Conservation (phyloP, 495 filamentous ascomycete genomes). For the Neurospora sp. region DNA sequence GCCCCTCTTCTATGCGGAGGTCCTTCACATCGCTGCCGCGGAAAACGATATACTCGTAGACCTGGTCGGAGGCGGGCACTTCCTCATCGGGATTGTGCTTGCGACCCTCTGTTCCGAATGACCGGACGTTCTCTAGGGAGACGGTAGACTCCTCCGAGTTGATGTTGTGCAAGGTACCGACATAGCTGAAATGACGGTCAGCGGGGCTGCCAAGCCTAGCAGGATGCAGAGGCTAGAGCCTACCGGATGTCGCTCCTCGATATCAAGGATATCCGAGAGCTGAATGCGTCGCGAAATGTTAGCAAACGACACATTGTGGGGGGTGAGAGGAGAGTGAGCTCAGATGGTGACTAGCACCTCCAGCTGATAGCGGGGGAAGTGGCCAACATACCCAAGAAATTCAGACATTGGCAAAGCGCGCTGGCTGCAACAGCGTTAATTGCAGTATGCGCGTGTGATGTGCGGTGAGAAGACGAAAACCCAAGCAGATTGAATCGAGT, state of each 20-base stretch:
- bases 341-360: background rate
- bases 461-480: background rate
- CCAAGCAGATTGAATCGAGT: background rate
- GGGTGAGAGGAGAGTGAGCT: background rate
- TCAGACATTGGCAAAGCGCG: slow-evolving; percentile 32
- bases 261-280: slow-evolving; percentile 77
- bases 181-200: slow-evolving; percentile 53
- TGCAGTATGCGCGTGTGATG: slow-evolving; percentile 3
- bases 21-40: slow-evolving; percentile 98
- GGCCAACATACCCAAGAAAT: slow-evolving; percentile 37
- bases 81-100: slow-evolving; percentile 67
- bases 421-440: background rate
- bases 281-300: slow-evolving; percentile 21
- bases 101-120: slow-evolving; percentile 87
- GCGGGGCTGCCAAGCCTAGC: slow-evolving; percentile 18
- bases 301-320: slow-evolving; percentile 8
- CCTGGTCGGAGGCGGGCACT: slow-evolving; percentile 64
- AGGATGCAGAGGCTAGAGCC: slow-evolving; percentile 15
- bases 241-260: slow-evolving; percentile 96
- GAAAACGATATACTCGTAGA: slow-evolving; percentile 99
- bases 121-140: slow-evolving; percentile 87
- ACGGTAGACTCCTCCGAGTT: slow-evolving; percentile 94
- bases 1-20: slow-evolving; percentile 75
- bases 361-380: background rate
- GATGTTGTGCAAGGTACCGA: slow-evolving; percentile 93